These are phyloP conservation scores for Fusarium sp. DNA, from an alignment of 2,329 filamentous ascomycete genomes.

Conservation along the genomic window DNA sequence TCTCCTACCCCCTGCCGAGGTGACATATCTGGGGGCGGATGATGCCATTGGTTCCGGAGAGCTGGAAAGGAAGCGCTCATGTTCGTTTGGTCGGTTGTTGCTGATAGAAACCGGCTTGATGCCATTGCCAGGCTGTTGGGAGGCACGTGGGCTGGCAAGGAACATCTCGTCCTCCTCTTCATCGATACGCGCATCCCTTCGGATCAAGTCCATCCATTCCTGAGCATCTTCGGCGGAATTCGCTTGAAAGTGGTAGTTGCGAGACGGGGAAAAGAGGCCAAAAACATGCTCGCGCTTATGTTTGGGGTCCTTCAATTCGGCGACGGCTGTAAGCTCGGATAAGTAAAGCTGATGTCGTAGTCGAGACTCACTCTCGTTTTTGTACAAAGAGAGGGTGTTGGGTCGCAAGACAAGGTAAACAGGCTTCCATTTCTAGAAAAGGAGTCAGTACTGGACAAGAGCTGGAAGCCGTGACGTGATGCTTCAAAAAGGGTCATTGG, in stretches of 20 bases:
- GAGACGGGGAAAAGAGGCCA: slow-evolving; percentile 88
- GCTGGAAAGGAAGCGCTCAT: slow-evolving; percentile 63
- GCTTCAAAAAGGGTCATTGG: background rate
- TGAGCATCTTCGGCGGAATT: slow-evolving; percentile 77
- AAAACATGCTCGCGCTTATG: slow-evolving; percentile 89
- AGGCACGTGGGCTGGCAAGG: slow-evolving; percentile 71
- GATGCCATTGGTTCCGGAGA: slow-evolving; percentile 67
- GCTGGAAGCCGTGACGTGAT: background rate
- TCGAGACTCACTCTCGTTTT: slow-evolving; percentile 88
- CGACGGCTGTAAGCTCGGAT: slow-evolving; percentile 90
- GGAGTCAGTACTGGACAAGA: slow-evolving; percentile 33
- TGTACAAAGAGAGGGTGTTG: slow-evolving; percentile 91
- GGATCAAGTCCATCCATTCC: slow-evolving; percentile 87
- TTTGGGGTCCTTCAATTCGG: slow-evolving; percentile 88
- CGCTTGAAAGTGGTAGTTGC: slow-evolving; percentile 92
- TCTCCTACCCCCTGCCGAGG: slow-evolving; percentile 53
- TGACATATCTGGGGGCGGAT: slow-evolving; percentile 49
- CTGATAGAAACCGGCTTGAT: slow-evolving; percentile 34
- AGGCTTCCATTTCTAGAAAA: slow-evolving; percentile 83
- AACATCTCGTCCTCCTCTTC: slow-evolving; percentile 89
- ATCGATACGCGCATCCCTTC: slow-evolving; percentile 82
- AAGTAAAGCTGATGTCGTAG: slow-evolving; percentile 89
- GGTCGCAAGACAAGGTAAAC: slow-evolving; percentile 91
- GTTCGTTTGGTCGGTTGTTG: slow-evolving; percentile 43
- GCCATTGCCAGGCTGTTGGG: slow-evolving; percentile 55